Percentiles rank a stretch among this genome's conserved stretches.
These are phyloP conservation scores for Neurospora sp. DNA, from an alignment of 495 filamentous ascomycete genomes.

Conservation along the genomic window DNA sequence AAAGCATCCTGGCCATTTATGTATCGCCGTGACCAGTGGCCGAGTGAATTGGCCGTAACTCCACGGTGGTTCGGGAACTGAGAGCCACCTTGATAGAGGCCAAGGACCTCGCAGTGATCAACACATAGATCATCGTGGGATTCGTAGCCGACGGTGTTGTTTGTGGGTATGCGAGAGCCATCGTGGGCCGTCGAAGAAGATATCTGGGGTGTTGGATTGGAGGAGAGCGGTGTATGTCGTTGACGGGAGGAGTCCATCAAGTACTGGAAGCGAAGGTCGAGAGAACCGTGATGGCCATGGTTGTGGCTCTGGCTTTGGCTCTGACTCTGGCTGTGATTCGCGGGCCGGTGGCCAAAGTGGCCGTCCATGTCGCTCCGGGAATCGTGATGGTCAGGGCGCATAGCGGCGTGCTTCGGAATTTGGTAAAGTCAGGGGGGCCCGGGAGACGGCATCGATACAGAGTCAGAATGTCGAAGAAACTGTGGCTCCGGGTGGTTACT, in stretches of 20 bases:
- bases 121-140: conserved; percentile 36
- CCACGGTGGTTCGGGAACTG: conserved; percentile 22
- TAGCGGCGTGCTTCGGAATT: not conserved
- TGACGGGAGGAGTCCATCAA: not conserved
- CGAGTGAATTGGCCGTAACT: not conserved
- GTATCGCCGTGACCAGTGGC: not conserved
- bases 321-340: not conserved
- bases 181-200: conserved; percentile 15
- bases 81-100: conserved; percentile 22
- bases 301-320: not conserved
- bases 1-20: not conserved
- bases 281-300: not conserved
- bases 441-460: not conserved
- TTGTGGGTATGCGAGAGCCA: conserved; percentile 2
- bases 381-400: not conserved
- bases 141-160: conserved; percentile 5
- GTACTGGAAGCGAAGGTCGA: not conserved
- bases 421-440: not conserved
- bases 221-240: not conserved
- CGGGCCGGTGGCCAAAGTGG: not conserved
- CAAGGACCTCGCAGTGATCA: conserved; percentile 26
- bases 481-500: not conserved
- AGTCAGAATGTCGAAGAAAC: not conserved
- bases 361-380: not conserved
- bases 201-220: not conserved